A percentile compares a stretch with the other conserved stretches of the same genome.
Conservation (phyloP, 2,329 filamentous ascomycete species). For the Pseudopithomyces chartarum region DNA sequence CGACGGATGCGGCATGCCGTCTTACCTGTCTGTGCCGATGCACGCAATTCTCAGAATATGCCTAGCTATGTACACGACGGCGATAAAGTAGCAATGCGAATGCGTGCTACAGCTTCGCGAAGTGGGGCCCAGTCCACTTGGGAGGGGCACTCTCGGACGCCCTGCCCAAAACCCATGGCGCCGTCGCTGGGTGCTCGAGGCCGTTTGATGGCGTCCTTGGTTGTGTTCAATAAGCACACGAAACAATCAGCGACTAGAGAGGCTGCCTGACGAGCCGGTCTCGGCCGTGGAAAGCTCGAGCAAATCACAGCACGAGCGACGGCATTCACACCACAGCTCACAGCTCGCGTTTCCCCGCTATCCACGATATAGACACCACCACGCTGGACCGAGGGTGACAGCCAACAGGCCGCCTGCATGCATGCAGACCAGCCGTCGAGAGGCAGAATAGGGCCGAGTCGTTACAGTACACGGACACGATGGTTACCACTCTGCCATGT, state of each 20-base stretch:
- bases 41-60: background rate
- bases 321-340: conserved; percentile 29
- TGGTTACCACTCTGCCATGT: conserved; percentile 21
- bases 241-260: conserved; percentile 25
- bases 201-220: conserved; percentile 34
- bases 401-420: conserved; percentile 27
- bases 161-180: conserved; percentile 28
- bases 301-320: conserved; percentile 24
- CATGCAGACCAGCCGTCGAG: conserved; percentile 1
- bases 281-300: conserved; percentile 23
- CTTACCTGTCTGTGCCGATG: background rate
- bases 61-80: conserved; percentile 4
- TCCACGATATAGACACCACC: conserved; percentile 29
- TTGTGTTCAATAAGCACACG: conserved; percentile 29
- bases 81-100: conserved; percentile 25
- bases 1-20: conserved; percentile 14
- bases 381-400: conserved; percentile 22
- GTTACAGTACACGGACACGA: background rate
- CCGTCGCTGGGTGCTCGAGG: conserved; percentile 28
- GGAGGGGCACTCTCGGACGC: conserved; percentile 16
- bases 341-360: conserved; percentile 32
- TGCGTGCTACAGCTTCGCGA: conserved; percentile 19
- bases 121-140: conserved; percentile 37
- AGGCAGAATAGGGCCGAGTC: conserved; percentile 21
- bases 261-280: conserved; percentile 25